phyloP scores from a whole-genome alignment of 192 early-diverging fungal genomes.

The Backusella tuberculispora region DNA sequence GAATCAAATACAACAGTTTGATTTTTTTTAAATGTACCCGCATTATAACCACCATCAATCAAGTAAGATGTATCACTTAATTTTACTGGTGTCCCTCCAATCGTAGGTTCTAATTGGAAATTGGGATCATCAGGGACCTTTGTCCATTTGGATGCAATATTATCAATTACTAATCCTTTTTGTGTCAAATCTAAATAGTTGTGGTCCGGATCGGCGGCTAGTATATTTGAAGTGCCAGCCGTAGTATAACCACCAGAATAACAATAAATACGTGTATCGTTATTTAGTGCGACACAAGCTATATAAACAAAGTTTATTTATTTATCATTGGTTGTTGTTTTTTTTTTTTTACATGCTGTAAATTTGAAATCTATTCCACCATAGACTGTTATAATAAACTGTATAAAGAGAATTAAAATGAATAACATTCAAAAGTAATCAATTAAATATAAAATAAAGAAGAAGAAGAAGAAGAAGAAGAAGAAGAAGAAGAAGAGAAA shows the following conservation, averaged over 20 bases:
- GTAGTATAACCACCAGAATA: constrained; percentile 1
- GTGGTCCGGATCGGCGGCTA: not conserved
- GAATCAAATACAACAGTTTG: not conserved
- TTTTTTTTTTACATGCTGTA: not conserved
- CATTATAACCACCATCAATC: constrained; percentile 7
- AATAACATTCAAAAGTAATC: not conserved
- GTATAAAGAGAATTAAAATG: not conserved
- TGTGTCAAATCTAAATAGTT: constrained; percentile 16
- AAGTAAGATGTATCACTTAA: not conserved
- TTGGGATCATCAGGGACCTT: not conserved
- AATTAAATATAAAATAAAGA: not conserved
- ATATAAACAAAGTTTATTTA: constrained; percentile 7
- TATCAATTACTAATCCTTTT: not conserved
- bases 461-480: not conserved
- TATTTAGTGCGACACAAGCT: constrained; percentile 3
- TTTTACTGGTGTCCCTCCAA: not conserved
- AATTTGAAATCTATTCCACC: not conserved
- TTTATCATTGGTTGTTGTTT: not conserved
- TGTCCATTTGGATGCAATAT: not conserved
- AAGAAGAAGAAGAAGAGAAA: not conserved
- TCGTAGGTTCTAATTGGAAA: not conserved
- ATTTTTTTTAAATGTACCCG: not conserved
- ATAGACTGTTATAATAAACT: not conserved
- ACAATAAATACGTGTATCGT: constrained; percentile 9
- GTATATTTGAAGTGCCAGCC: not conserved